Base-by-base conservation (phyloP, 352 stramenopile genomes). In the Globisporangium barbulae region DNA sequence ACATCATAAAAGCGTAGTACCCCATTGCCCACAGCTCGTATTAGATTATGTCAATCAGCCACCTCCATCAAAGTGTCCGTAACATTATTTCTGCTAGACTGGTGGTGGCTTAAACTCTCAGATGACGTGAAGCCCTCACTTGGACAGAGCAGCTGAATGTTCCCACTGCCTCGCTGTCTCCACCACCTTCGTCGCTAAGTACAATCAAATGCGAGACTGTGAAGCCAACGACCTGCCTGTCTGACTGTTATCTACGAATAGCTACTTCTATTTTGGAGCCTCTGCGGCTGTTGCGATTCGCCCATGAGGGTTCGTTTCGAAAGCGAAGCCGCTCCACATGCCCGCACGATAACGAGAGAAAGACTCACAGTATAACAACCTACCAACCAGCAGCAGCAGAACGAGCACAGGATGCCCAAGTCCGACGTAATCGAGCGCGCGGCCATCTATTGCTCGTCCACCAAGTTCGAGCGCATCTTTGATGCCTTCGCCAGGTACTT, bases 381-480 rank as follows among this genome's bases (percentile, higher is more conserved):
- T 41, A 41, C 35, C 25, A 15, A 39, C 1, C 25, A 61, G 55
- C 30, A 62, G 17, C 44, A 55, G 15, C 57, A 21, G 30, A n/a
- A 22, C 13, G 48, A 31, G 7, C 17, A 13, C 41, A 57, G 30
- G 39, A 90, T 88, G 81, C 68, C 76, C 45, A 66, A 66, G 53
- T 73, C 71, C 61, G 75, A 74, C 64, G 74, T 90, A 55, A 78
- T 91, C 53, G 81, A 79, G 65, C 80, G 81, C 13, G 80, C 80
- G 13, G 84, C 81, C 13, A 78, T 85, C 62, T 89, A 83, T 69
- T 93, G 81, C 63, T 79, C 75, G 58, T 82, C 81, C 33, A 75
- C 83, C 55, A 88, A 88, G 71, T 89, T 93, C 47, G 80, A 93
- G 71, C 79, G 78, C 45, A 68, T 88, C 50, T 92, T 92, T 65